A percentile compares a stretch with the other conserved stretches of the same genome.
phyloP scores from a whole-genome alignment of 2,329 filamentous ascomycete species.

The Sporothrix sp. region DNA sequence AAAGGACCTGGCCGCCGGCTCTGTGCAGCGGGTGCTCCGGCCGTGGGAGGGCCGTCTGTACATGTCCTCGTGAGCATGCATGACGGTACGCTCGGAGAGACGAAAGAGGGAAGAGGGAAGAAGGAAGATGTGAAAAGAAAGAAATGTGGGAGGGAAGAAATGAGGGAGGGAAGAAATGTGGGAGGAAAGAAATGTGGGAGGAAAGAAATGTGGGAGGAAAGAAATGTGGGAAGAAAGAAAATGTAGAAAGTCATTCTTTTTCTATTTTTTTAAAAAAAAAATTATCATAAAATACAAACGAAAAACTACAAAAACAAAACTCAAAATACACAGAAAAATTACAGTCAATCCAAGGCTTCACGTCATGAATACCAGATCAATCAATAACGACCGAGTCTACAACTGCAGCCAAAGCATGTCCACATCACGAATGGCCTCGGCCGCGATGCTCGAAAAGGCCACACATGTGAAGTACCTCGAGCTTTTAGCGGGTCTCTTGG shows the following conservation, averaged over 20 bases:
- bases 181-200: not conserved
- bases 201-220: not conserved
- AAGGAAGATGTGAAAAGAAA: not conserved
- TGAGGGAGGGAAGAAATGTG: no score
- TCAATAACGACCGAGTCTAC: no score
- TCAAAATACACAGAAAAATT: not conserved
- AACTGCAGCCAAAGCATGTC: no score
- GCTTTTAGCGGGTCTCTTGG: not conserved
- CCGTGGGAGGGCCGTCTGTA: conserved; percentile 30
- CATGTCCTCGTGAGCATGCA: conserved; percentile 12
- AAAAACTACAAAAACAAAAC: not conserved
- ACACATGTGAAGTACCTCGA: conserved; percentile 5
- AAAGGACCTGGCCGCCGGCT: not conserved
- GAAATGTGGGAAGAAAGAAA: not conserved
- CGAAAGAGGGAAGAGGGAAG: not conserved
- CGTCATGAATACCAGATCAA: no score
- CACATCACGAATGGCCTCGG: no score
- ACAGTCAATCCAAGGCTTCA: no score
- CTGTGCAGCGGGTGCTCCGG: conserved; percentile 19
- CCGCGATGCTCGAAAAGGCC: no score
- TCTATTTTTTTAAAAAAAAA: not conserved
- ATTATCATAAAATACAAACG: not conserved
- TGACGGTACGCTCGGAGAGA: not conserved
- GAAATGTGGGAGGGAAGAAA: not conserved
- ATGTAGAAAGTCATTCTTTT: not conserved